phyloP scores from a whole-genome alignment of 1,139 yeast species.

The Pichia sp. region DNA sequence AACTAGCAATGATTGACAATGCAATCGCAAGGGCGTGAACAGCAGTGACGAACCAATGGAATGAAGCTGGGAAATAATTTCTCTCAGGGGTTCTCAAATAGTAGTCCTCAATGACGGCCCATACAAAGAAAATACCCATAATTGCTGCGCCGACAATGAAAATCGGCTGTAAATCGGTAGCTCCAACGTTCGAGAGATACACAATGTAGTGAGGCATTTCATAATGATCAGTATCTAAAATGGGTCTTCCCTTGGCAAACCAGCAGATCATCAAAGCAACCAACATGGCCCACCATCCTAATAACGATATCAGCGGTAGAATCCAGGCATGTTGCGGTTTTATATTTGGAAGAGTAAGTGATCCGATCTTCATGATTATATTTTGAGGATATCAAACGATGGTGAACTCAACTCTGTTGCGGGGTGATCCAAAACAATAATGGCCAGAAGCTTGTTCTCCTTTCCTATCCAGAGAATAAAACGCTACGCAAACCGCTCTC shows the following conservation, averaged over 20 bases:
- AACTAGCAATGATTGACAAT: constrained; percentile 58
- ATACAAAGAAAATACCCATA: constrained; percentile 70
- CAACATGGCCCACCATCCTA: constrained; percentile 75
- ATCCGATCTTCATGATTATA: constrained; percentile 19
- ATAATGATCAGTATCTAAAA: constrained; percentile 52
- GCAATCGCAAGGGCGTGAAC: constrained; percentile 45
- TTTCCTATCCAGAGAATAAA: too few species aligned
- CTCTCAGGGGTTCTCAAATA: constrained; percentile 46
- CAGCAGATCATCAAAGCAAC: constrained; percentile 62
- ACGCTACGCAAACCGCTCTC: too few species aligned
- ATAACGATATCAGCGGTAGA: constrained; percentile 49
- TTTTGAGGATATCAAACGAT: too few species aligned
- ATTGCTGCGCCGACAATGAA: constrained; percentile 75
- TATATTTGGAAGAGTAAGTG: constrained; percentile 19
- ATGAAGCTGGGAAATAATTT: constrained; percentile 42
- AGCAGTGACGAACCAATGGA: constrained; percentile 39
- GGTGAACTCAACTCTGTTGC: too few species aligned
- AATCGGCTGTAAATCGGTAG: constrained; percentile 74
- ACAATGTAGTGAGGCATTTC: constrained; percentile 38
- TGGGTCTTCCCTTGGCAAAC: constrained; percentile 76
- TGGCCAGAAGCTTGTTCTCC: too few species aligned
- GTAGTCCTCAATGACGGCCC: constrained; percentile 56
- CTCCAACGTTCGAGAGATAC: constrained; percentile 80
- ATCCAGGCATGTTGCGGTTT: constrained; percentile 28
- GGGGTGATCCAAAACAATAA: too few species aligned